A percentile compares a stretch with the other conserved stretches of the same genome.
These are phyloP conservation scores for Gastrolobium villosum DNA, from an alignment of 306 rosid species.

Conservation along the genomic window DNA sequence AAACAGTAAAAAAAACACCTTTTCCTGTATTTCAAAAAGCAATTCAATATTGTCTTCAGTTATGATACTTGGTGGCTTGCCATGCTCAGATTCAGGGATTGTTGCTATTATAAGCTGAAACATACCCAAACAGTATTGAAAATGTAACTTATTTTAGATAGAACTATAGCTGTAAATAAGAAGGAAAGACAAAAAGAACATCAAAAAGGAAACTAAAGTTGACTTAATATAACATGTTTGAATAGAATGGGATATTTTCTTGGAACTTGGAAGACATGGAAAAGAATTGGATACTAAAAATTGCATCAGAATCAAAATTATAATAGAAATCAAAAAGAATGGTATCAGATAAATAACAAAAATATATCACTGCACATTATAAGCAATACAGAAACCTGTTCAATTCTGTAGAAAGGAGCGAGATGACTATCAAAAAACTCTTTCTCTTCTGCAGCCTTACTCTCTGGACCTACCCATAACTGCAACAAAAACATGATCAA, in stretches of 20 bases:
- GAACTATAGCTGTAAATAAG: conserved; percentile 25
- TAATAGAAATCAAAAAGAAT: neutral
- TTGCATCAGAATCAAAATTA: neutral
- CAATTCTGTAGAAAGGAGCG: conserved; percentile 97
- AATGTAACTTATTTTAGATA: conserved; percentile 41
- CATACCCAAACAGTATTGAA: conserved; percentile 40
- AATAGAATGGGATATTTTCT: conserved; percentile 22
- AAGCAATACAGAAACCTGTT: conserved; percentile 68
- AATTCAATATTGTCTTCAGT: conserved; percentile 87
- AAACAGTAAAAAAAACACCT: conserved; percentile 65
- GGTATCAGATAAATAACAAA: neutral
- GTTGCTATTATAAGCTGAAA: conserved; percentile 88
- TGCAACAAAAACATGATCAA: conserved; percentile 57
- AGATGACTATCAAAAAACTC: conserved; percentile 87
- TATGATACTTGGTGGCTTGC: conserved; percentile 77
- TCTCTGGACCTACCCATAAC: conserved; percentile 97
- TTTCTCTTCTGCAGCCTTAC: conserved; percentile 96
- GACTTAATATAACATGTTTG: conserved; percentile 15
- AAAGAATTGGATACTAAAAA: neutral
- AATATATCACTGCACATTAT: neutral
- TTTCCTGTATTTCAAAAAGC: conserved; percentile 87
- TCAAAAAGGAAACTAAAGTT: conserved; percentile 4
- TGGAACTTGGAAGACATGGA: neutral
- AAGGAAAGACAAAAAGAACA: conserved; percentile 1
- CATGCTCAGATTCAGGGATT: conserved; percentile 65